Percentiles rank a stretch among this genome's conserved stretches.
phyloP scores from a whole-genome alignment of 1,284 basidiomycete genomes.

The Moesziomyces sp. region DNA sequence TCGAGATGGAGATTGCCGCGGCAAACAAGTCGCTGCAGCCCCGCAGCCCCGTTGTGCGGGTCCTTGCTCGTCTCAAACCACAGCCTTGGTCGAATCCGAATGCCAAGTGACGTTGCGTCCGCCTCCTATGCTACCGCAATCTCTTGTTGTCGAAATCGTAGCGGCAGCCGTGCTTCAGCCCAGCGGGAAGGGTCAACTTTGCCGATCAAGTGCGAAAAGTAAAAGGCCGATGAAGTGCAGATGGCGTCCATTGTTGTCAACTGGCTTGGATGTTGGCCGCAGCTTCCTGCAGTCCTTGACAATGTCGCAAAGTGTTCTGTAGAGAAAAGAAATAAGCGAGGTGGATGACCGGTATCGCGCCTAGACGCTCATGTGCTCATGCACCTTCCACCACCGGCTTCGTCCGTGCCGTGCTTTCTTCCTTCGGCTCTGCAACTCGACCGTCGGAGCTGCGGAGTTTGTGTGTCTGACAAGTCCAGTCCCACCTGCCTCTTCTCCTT shows the following conservation, averaged over 20 bases:
- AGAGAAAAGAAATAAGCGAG: constrained; percentile 8
- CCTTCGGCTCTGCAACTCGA: constrained; percentile 7
- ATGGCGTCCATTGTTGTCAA: too few relatives aligned
- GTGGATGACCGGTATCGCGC: not conserved
- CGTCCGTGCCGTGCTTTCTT: not conserved
- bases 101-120: too few relatives aligned
- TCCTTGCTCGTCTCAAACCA: too few relatives aligned
- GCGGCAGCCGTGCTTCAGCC: too few relatives aligned
- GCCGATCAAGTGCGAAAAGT: too few relatives aligned
- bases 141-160: too few relatives aligned
- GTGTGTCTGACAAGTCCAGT: not conserved
- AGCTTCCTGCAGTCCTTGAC: not conserved
- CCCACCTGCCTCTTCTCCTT: too few relatives aligned
- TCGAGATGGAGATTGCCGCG: not conserved
- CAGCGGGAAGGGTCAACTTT: too few relatives aligned
- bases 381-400: not conserved
- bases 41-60: not conserved
- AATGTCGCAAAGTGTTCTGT: constrained; percentile 1
- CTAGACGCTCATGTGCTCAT: not conserved
- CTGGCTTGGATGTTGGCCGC: too few relatives aligned
- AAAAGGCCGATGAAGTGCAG: too few relatives aligned
- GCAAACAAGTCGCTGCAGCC: not conserved
- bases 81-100: too few relatives aligned
- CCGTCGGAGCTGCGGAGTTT: constrained; percentile 31
- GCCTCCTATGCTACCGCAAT: too few relatives aligned